Percentiles rank a stretch among this genome's conserved stretches.
These are phyloP conservation scores for Ganoderma meredithae DNA, from an alignment of 1,284 basidiomycete species.

Conservation along the genomic window DNA sequence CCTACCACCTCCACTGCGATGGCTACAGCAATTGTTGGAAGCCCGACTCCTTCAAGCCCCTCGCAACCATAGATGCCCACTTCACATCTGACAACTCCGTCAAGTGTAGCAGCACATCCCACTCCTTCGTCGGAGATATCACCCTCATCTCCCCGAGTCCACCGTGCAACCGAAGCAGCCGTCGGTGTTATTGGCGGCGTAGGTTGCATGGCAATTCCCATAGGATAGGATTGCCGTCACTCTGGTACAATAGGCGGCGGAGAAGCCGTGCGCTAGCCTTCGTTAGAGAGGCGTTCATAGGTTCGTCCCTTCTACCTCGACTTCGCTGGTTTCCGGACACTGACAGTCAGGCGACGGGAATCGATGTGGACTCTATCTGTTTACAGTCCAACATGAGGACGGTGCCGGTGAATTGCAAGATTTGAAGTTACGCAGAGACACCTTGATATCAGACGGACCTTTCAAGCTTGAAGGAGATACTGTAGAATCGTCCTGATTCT, in stretches of 20 bases:
- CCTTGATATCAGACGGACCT: too few species aligned
- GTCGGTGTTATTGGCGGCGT: not conserved
- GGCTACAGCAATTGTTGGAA: too few species aligned
- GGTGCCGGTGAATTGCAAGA: too few species aligned
- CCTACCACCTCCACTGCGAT: too few species aligned
- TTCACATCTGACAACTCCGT: too few species aligned
- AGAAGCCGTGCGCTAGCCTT: not conserved
- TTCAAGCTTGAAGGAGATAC: too few species aligned
- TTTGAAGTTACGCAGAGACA: too few species aligned
- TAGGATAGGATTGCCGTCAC: not conserved
- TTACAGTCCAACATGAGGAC: not conserved
- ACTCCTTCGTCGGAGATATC: not conserved
- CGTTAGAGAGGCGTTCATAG: not conserved
- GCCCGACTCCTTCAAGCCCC: too few species aligned
- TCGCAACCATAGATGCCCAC: too few species aligned
- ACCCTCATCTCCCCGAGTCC: not conserved
- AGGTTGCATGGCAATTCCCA: not conserved
- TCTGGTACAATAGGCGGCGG: not conserved
- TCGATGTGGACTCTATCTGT: not conserved
- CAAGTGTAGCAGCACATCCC: too few species aligned
- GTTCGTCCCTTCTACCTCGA: not conserved
- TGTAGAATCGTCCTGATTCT: too few species aligned
- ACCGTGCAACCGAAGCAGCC: not conserved
- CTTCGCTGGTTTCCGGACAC: not conserved
- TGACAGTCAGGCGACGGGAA: not conserved